Evolutionary conservation across 2,329 filamentous ascomycete species (phyloP), one percentile per base, ranked within the genome.

Genomic region (Lomentospora prolificans): DNA sequence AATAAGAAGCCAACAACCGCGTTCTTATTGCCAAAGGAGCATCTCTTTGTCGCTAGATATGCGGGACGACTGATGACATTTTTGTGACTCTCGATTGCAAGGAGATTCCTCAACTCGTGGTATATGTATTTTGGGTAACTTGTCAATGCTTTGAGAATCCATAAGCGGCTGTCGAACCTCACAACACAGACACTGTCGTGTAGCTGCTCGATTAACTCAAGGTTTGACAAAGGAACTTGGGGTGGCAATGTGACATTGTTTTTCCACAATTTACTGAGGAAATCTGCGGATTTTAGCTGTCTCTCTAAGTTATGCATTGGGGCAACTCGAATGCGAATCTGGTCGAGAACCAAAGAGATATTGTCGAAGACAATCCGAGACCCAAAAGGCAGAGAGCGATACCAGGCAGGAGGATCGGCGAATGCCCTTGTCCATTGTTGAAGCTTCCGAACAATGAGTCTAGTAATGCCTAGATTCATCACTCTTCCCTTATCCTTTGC

Each of bases 101-200:
- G 74, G 2, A 85, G 72, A 24, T 75, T 73, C 55, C 75, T 75
- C 17, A 85, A 70, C 64, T 85, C 81, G 60, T 83, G 79, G 62
- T 84, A 84, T 36, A 85, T 69, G 61, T 79, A 84, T 62, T 82
- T 82, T 58, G 78, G 72, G 59, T 74, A 76, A 65, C 77, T 79
- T 2, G 76, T 78, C 44, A 83, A 64, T 3, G 79, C 77, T 63
- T 85, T 85, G 66, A 85, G 74, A 56, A 82, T 76, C 70, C 74
- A 77, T 2, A 70, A 64, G 51, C 67, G 61, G 5, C 65, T 69
- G 19, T 67, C 60, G 41, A 77, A 69, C 30, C 68, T 67, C 48
- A 83, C 78, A 12, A 82, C 67, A 56, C 77, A 81, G 48, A 84
- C 76, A 58, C 79, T 82, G 62, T 84, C 81, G 60, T 83, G 77